Evolutionary conservation across 345 rosid species (phyloP).

Genomic region (Hypericum androsaemum): DNA sequence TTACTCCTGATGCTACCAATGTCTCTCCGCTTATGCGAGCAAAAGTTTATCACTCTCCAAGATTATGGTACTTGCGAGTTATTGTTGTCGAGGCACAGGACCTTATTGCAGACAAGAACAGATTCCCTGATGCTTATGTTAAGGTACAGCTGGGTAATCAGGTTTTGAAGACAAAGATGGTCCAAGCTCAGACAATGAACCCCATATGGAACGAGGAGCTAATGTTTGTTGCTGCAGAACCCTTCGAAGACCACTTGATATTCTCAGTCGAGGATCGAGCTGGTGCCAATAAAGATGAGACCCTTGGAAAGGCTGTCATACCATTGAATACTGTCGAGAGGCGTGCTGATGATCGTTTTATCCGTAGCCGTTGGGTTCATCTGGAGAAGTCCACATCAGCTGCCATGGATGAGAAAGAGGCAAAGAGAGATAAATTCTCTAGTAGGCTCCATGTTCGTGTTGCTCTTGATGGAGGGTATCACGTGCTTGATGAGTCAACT

Average conservation of each 20-base stretch:
- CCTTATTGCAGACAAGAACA: conserved; percentile 16
- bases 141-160: conserved; percentile 22
- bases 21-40: conserved; percentile 14
- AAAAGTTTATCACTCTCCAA: conserved; percentile 25
- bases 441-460: conserved; percentile 18
- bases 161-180: conserved; percentile 17
- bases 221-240: conserved; percentile 27
- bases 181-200: conserved; percentile 15
- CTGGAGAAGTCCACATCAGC: conserved; percentile 19
- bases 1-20: conserved; percentile 15
- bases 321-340: conserved; percentile 13
- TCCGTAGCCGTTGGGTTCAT: conserved; percentile 19
- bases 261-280: conserved; percentile 22
- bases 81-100: conserved; percentile 24
- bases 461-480: conserved; percentile 24
- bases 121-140: conserved; percentile 19
- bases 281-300: conserved; percentile 22
- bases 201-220: conserved; percentile 24
- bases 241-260: conserved; percentile 23
- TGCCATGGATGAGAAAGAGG: conserved; percentile 19
- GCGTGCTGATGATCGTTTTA: conserved; percentile 22
- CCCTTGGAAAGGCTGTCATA: conserved; percentile 22
- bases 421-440: conserved; percentile 21
- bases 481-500: conserved; percentile 24
- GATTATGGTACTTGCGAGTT: conserved; percentile 26